Evolutionary conservation across 805 yeast species (phyloP).

Genomic region (Ogataea zsoltii): DNA sequence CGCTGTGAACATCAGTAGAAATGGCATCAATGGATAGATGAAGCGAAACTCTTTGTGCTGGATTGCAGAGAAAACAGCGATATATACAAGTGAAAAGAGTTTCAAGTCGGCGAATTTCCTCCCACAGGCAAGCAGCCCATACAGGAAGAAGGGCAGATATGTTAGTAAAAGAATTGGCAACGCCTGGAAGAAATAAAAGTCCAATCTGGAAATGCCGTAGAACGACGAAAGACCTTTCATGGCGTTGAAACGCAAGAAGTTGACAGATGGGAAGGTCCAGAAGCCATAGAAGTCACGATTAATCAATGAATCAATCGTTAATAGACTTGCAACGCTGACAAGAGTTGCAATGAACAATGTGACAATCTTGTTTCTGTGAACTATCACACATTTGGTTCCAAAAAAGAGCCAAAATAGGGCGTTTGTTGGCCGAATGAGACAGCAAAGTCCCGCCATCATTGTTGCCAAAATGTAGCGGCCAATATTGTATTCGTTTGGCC

Average conservation of each 20-base stretch:
- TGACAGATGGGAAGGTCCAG: constrained; percentile 60
- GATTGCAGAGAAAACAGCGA: constrained; percentile 61
- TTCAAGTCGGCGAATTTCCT: constrained; percentile 24
- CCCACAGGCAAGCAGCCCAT: constrained; percentile 36
- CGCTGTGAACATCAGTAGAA: constrained; percentile 56
- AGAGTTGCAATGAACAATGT: constrained; percentile 8
- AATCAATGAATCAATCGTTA: constrained; percentile 41
- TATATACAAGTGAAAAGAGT: constrained; percentile 38
- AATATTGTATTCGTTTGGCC: neutral
- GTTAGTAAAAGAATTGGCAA: constrained; percentile 73
- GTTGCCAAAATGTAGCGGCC: constrained; percentile 26
- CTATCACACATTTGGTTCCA: constrained; percentile 41
- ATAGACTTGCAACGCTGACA: constrained; percentile 20
- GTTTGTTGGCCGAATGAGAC: constrained; percentile 84
- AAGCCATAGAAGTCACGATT: constrained; percentile 64
- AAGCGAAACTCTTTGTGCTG: constrained; percentile 91
- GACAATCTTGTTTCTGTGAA: constrained; percentile 5
- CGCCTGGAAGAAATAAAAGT: constrained; percentile 81
- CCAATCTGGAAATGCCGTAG: constrained; percentile 84
- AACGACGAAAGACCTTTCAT: constrained; percentile 70
- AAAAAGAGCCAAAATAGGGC: constrained; percentile 71
- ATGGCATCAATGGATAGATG: constrained; percentile 80
- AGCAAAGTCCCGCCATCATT: constrained; percentile 56
- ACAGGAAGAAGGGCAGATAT: constrained; percentile 60
- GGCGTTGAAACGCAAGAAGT: constrained; percentile 79